Evolutionary conservation across 176 grass and related monocot genomes (phyloP).

Genomic region (Themeda triandra): DNA sequence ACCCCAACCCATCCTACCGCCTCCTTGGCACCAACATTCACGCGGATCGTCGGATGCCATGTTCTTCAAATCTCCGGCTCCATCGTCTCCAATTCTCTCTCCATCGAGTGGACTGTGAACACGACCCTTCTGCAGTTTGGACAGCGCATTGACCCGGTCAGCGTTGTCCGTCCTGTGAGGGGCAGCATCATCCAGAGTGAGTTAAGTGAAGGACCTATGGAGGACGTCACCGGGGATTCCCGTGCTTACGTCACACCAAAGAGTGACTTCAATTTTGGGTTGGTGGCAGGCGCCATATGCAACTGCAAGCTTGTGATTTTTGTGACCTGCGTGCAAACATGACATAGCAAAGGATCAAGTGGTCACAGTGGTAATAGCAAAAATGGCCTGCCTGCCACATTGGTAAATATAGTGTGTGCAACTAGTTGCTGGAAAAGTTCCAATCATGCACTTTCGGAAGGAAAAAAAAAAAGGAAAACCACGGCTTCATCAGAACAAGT

Average conservation of each 20-base stretch:
- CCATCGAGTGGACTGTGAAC: conserved; percentile 20
- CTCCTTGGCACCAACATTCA: neutral
- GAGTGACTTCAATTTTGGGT: neutral
- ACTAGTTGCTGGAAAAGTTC: conserved; percentile 1
- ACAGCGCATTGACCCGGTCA: conserved; percentile 5
- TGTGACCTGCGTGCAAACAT: conserved; percentile 14
- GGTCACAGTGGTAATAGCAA: neutral
- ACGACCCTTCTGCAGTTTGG: too few species aligned
- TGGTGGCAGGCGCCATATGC: neutral
- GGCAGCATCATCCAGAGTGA: neutral
- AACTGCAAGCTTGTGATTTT: neutral
- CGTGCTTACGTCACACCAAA: neutral
- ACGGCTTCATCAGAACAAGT: neutral
- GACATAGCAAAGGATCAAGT: neutral
- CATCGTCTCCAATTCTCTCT: neutral
- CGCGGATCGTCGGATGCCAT: neutral
- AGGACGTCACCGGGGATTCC: neutral
- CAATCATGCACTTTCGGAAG: neutral
- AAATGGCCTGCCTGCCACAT: conserved; percentile 6
- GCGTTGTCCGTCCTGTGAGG: neutral
- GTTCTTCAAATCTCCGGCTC: neutral
- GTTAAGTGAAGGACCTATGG: neutral
- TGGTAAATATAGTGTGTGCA: neutral
- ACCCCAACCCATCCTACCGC: neutral
- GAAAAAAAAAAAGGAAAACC: neutral